These are phyloP conservation scores for Xylaria sp. DNA, from an alignment of 2,329 filamentous ascomycete species.

Conservation along the genomic window DNA sequence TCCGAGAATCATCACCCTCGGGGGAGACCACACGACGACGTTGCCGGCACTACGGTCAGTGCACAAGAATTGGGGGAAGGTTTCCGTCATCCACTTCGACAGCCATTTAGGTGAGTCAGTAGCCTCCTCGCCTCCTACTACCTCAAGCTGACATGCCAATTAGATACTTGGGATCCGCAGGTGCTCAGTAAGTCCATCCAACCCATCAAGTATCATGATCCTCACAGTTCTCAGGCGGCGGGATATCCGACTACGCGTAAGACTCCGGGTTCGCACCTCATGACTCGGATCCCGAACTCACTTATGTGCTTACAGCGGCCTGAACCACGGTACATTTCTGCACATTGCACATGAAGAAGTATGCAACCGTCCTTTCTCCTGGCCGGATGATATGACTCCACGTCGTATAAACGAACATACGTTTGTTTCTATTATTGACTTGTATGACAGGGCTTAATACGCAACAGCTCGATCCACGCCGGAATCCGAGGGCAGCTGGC, in stretches of 20 bases:
- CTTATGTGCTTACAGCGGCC: slow-evolving; percentile 49
- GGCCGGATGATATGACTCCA: not conserved
- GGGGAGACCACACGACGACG: slow-evolving; percentile 73
- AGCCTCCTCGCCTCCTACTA: not conserved
- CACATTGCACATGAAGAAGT: slow-evolving; percentile 70
- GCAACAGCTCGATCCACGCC: slow-evolving; percentile 69
- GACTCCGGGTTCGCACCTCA: slow-evolving; percentile 36
- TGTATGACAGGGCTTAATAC: slow-evolving; percentile 58
- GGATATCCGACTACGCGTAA: slow-evolving; percentile 68
- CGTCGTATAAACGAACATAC: not conserved
- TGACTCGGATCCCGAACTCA: slow-evolving; percentile 7
- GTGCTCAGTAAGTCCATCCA: slow-evolving; percentile 56
- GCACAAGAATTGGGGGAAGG: slow-evolving; percentile 64
- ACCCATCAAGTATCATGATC: not conserved
- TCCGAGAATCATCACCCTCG: slow-evolving; percentile 68
- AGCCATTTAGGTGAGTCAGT: slow-evolving; percentile 64
- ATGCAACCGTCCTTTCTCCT: not conserved
- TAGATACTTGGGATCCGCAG: slow-evolving; percentile 77
- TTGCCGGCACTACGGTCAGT: slow-evolving; percentile 70
- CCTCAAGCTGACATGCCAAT: slow-evolving; percentile 30
- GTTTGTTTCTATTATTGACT: not conserved
- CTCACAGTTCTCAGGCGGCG: slow-evolving; percentile 55
- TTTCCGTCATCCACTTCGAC: slow-evolving; percentile 74
- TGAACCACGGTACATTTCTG: slow-evolving; percentile 71
- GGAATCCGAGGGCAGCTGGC: slow-evolving; percentile 66